A percentile compares a stretch with the other conserved stretches of the same genome.
phyloP scores from a whole-genome alignment of 306 rosid genomes.

The Arachis hypogaea region DNA sequence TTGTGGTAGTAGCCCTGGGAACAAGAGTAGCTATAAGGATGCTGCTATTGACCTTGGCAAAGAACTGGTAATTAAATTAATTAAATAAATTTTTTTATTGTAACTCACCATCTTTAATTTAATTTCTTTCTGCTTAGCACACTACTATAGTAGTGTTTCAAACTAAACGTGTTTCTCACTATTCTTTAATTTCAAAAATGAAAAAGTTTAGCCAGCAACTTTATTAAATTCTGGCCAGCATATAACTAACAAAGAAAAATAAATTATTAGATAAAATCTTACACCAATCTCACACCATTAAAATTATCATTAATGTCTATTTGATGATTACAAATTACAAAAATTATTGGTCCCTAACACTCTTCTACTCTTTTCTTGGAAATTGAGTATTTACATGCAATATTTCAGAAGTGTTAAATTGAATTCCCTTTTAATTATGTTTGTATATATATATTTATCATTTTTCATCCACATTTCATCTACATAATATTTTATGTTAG shows the following conservation, averaged over 20 bases:
- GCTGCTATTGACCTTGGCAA: conserved; percentile 80
- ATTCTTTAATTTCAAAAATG: not conserved
- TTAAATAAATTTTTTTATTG: no score
- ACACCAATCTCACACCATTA: no score
- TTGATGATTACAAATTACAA: no score
- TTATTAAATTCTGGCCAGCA: no score
- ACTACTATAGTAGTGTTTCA: no score
- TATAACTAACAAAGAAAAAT: no score
- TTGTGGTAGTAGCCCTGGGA: conserved; percentile 81
- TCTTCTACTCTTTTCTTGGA: not conserved
- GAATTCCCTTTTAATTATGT: not conserved
- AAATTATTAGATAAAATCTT: no score
- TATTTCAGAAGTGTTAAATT: not conserved
- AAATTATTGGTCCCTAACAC: no score
- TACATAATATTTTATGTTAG: not conserved
- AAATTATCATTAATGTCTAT: no score
- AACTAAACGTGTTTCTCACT: not conserved
- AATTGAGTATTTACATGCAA: not conserved
- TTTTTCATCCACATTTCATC: conserved; percentile 27
- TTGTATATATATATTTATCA: not conserved
- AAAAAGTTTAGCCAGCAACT: no score
- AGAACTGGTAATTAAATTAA: conserved; percentile 53
- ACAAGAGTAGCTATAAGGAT: conserved; percentile 64
- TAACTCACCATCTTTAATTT: no score
- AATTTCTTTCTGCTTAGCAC: not conserved